These are phyloP conservation scores for Fusarium falciforme DNA, from an alignment of 2,329 filamentous ascomycete genomes.

Conservation along the genomic window DNA sequence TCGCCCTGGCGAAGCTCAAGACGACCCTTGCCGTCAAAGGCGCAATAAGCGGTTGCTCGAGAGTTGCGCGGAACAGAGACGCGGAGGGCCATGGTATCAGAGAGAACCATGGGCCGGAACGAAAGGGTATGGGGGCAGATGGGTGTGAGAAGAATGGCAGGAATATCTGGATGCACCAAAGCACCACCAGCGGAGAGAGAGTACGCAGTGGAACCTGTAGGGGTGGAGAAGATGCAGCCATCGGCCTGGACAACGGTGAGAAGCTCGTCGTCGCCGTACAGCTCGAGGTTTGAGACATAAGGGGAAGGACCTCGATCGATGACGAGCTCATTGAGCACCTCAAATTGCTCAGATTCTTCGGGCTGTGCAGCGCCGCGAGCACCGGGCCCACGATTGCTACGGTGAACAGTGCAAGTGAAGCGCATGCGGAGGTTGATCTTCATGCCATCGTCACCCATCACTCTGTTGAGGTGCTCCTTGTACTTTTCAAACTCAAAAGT, in stretches of 20 bases:
- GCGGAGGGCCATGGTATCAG: constrained; percentile 91
- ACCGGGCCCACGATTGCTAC: constrained; percentile 61
- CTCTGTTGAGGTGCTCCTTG: constrained; percentile 84
- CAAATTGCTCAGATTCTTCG: constrained; percentile 94
- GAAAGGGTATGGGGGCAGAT: constrained; percentile 98
- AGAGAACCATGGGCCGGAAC: constrained; percentile 97
- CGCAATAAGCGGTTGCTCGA: constrained; percentile 93
- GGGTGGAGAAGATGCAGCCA: constrained; percentile 97
- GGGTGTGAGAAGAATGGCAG: constrained; percentile 93
- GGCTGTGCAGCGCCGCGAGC: constrained; percentile 67
- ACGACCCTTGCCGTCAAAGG: constrained; percentile 96
- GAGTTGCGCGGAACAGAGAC: constrained; percentile 87
- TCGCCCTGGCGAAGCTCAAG: constrained; percentile 94
- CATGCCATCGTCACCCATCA: constrained; percentile 97
- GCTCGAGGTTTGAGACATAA: constrained; percentile 95
- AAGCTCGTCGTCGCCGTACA: constrained; percentile 95
- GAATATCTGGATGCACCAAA: constrained; percentile 95
- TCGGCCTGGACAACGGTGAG: constrained; percentile 97
- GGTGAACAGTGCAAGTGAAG: constrained; percentile 97
- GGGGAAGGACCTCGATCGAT: constrained; percentile 97
- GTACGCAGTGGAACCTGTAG: constrained; percentile 94
- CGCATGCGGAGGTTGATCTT: constrained; percentile 98
- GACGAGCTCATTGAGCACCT: constrained; percentile 97
- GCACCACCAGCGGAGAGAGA: constrained; percentile 95
- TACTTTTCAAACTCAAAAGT: constrained; percentile 90